Conservation (phyloP, 495 filamentous ascomycete genomes). For the Clavariopsis aquatica region DNA sequence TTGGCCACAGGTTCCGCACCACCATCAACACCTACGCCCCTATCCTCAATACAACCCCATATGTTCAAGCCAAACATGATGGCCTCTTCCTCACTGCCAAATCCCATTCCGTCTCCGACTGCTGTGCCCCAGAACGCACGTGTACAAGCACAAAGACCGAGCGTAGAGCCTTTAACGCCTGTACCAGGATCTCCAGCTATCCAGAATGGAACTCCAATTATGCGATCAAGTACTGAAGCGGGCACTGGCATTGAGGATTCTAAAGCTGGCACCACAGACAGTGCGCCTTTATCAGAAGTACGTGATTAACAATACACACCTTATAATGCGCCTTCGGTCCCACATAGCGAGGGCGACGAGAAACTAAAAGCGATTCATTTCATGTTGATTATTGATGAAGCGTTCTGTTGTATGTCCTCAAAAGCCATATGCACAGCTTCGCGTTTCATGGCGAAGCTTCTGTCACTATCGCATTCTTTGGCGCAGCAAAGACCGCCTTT, state of each 20-base stretch:
- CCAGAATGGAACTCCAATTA: not conserved
- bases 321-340: no score
- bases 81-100: not conserved
- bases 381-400: not conserved
- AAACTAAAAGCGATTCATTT: not conserved
- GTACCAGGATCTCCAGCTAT: conserved; percentile 25
- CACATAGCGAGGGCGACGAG: not conserved
- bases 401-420: not conserved
- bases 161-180: conserved; percentile 35
- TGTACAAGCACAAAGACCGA: conserved; percentile 18
- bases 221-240: not conserved
- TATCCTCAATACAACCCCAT: conserved; percentile 4
- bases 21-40: not conserved
- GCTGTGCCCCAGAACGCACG: not conserved
- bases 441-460: no score
- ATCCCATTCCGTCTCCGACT: conserved; percentile 1
- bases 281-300: no score
- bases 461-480: no score
- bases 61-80: conserved; percentile 28
- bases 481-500: no score
- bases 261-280: not conserved
- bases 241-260: not conserved
- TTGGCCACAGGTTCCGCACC: not conserved
- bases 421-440: no score
- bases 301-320: no score